phyloP scores from a whole-genome alignment of 2,329 filamentous ascomycete species.

The Microcyclospora pomicola region DNA sequence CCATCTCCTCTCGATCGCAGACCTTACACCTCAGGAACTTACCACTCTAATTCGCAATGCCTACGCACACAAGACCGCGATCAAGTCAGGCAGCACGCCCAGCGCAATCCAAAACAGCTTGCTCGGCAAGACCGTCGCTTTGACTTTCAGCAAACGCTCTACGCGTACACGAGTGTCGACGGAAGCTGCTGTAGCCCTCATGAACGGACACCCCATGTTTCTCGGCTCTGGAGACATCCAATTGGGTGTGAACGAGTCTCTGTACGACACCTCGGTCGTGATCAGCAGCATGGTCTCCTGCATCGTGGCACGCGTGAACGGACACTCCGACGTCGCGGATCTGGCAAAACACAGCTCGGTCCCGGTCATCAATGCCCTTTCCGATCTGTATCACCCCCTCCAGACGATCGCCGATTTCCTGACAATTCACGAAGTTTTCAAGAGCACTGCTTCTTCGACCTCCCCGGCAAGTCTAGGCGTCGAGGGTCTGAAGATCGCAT shows the following conservation, averaged over 20 bases:
- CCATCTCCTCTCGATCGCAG: conserved; percentile 82
- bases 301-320: conserved; percentile 38
- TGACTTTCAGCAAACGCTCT: conserved; percentile 95
- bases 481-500: conserved; percentile 78
- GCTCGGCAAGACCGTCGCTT: conserved; percentile 67
- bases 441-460: conserved; percentile 22
- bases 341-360: conserved; percentile 35
- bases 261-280: conserved; percentile 83
- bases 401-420: conserved; percentile 91
- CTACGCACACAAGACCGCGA: conserved; percentile 55
- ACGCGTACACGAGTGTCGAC: conserved; percentile 89
- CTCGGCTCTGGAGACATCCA: conserved; percentile 92
- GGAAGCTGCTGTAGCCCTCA: conserved; percentile 72
- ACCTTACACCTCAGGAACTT: conserved; percentile 69
- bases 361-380: conserved; percentile 48
- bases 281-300: conserved; percentile 59
- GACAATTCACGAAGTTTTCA: conserved; percentile 71
- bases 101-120: conserved; percentile 50
- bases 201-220: conserved; percentile 95
- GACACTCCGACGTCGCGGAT: conserved; percentile 35
- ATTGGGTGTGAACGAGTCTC: conserved; percentile 85
- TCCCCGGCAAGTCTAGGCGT: conserved; percentile 45
- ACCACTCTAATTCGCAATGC: conserved; percentile 73
- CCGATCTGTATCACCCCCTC: conserved; percentile 81
- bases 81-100: conserved; percentile 52